Conservation (phyloP, 345 rosid genomes). For the Mangifera indica region DNA sequence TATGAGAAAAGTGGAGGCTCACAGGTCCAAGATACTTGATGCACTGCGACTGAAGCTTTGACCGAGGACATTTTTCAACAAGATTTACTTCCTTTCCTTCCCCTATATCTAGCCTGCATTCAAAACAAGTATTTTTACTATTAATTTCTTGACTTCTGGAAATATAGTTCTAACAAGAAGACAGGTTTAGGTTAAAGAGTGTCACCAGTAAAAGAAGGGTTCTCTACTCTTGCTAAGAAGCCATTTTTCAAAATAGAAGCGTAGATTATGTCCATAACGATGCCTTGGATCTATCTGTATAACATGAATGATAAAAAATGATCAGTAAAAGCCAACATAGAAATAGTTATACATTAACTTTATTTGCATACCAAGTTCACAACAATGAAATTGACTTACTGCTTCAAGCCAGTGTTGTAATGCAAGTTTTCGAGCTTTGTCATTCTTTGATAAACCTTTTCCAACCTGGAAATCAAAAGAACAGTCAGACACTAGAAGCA, state of each 20-base stretch:
- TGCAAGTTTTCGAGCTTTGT: conserved; percentile 77
- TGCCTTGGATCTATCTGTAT: conserved; percentile 91
- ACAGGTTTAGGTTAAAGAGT: conserved; percentile 2
- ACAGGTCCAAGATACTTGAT: conserved; percentile 96
- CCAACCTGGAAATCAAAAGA: conserved; percentile 48
- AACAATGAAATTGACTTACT: conserved; percentile 43
- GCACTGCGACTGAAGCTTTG: conserved; percentile 84
- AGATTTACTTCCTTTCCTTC: conserved; percentile 88
- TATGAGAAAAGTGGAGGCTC: conserved; percentile 25
- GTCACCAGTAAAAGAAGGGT: conserved; percentile 97
- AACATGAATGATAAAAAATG: conserved; percentile 5
- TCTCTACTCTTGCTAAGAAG: conserved; percentile 78
- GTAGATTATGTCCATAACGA: conserved; percentile 92
- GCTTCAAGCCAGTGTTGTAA: conserved; percentile 98
- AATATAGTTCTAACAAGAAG: conserved; percentile 13
- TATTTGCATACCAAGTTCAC: not conserved
- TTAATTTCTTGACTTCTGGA: conserved; percentile 18
- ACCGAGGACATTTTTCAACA: conserved; percentile 66
- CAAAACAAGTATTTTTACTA: conserved; percentile 10
- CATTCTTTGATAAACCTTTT: conserved; percentile 90
- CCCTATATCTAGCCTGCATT: conserved; percentile 88
- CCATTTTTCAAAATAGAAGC: conserved; percentile 78
- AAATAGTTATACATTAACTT: not conserved
- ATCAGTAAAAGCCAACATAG: conserved; percentile 18
- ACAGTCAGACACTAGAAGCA: not conserved